Evolutionary conservation across 139 green algal genomes (phyloP), one percentile per base, ranked within the genome.

Genomic region (Ostreobium quekettii): DNA sequence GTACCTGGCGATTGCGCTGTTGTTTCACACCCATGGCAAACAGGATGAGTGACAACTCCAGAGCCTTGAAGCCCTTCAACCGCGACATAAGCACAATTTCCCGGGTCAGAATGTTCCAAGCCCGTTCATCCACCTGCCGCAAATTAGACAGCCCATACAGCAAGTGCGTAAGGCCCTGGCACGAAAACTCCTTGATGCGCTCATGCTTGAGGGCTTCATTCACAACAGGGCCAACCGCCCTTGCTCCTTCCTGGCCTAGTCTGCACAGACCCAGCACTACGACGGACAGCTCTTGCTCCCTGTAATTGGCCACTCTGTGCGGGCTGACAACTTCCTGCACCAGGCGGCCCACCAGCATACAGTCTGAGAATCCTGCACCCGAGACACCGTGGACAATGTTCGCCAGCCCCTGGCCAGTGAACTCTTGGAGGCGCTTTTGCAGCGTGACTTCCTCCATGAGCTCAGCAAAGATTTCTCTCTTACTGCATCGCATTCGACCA

Each of bases 81-180:
- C 30, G 26, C 4, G n/a, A 6, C 4, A 33, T 31, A 8, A 22
- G 8, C 7, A 11, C 15, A 8, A 66, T 19, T 19, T 66, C 59
- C 7, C 11, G 19, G 30, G 5, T 15, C 7, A 66, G 29, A 8
- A 8, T 38, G 11, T 39, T 19, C 59, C 59, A 66, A 11, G 47
- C 7, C 26, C 32, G 22, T 19, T 66, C 30, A 47, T 66, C 32
- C 19, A 66, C 46, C 19, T 6, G 30, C 28, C 47, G 4, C 19
- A 66, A 47, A 28, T 66, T 31, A 66, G 59, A 7, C 28, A 66
- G 59, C 32, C 59, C 59, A 66, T 66, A 66, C 7, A 66, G 30
- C 5, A 47, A 48, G 32, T 66, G 46, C 6, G 59, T 66, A 7
- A 66, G 26, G 5, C 30, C 30, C 5, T 66, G 59, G 5, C 32